Conservation (phyloP, 805 yeast genomes). For the Kuraishia ogatae region DNA sequence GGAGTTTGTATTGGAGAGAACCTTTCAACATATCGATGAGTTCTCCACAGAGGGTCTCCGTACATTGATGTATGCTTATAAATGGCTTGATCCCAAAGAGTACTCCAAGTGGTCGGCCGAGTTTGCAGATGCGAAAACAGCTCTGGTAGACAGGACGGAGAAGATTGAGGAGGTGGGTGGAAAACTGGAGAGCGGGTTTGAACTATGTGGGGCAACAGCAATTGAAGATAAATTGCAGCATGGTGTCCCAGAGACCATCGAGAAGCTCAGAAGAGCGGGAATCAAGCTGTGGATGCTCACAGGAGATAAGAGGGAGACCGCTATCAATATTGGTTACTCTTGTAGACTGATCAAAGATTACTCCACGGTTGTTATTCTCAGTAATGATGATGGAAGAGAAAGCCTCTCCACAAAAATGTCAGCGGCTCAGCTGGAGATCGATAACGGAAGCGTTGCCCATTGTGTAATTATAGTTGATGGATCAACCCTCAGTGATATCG, state of each 20-base stretch:
- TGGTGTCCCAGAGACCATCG: constrained; percentile 96
- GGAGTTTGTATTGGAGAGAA: constrained; percentile 69
- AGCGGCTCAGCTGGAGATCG: constrained; percentile 67
- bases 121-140: constrained; percentile 70
- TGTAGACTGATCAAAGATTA: constrained; percentile 90
- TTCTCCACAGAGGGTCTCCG: constrained; percentile 93
- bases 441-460: constrained; percentile 76
- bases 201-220: constrained; percentile 86
- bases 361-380: constrained; percentile 74
- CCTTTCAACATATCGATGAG: constrained; percentile 85
- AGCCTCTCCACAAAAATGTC: constrained; percentile 60
- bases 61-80: constrained; percentile 76
- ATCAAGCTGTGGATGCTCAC: constrained; percentile 97
- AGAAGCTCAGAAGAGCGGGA: constrained; percentile 85
- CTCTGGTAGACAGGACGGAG: constrained; percentile 56
- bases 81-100: constrained; percentile 51
- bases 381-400: constrained; percentile 28
- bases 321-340: constrained; percentile 93
- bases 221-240: constrained; percentile 94
- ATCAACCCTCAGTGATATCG: constrained; percentile 67
- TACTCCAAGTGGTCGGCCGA: constrained; percentile 60
- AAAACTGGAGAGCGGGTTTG: constrained; percentile 58
- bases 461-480: constrained; percentile 95
- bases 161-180: constrained; percentile 69
- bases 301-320: constrained; percentile 97